Base-by-base conservation (phyloP, 192 early-diverging fungal species). In the Backusella liffmaniae region DNA sequence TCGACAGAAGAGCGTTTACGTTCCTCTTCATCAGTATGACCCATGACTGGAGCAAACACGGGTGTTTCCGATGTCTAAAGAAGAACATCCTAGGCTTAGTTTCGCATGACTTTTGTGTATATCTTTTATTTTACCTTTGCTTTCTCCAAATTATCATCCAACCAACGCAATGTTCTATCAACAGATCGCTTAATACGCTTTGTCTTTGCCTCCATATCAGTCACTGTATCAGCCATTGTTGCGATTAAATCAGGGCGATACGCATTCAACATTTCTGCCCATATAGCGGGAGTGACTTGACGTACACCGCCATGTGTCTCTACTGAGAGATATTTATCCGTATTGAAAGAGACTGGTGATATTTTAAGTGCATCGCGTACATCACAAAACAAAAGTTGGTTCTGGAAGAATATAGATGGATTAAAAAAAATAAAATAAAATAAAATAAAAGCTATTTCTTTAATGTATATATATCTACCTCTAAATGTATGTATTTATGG, bases 241-340 rank as follows among this genome's bases (percentile, higher is more conserved):
- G 79, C 80, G 18, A 80, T 67, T 39, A 88, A 70, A 68, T 90
- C 89, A 0, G 88, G 88, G 9, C 80, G 76, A 67, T 89, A 89
- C 5, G 69, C 73, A 21, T 81, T 73, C 49, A 88, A 68, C 3
- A 79, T 73, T 13, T 82, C 73, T 18, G 77, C 59, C 81, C 84
- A 90, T 5, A 83, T 29, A 9, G 83, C 88, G 7, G 81, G 67
- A 0, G 86, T 86, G 30, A 88, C 73, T 46, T 89, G 83, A 23
- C 88, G 86, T 1, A 86, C 80, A n/a, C 88, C 88, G 5, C 85
- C 80, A 53, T 82, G 77, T 4, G 88, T 86, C 30, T 74, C 69
- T 29, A 88, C 82, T 5, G 86, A 85, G 34, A 89, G 78, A 67
- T 82, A 78, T 21, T 86, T 86, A 42, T 89, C 85, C 79, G 86